phyloP scores from a whole-genome alignment of 2,329 filamentous ascomycete species.

The Bipolaris oryzae region DNA sequence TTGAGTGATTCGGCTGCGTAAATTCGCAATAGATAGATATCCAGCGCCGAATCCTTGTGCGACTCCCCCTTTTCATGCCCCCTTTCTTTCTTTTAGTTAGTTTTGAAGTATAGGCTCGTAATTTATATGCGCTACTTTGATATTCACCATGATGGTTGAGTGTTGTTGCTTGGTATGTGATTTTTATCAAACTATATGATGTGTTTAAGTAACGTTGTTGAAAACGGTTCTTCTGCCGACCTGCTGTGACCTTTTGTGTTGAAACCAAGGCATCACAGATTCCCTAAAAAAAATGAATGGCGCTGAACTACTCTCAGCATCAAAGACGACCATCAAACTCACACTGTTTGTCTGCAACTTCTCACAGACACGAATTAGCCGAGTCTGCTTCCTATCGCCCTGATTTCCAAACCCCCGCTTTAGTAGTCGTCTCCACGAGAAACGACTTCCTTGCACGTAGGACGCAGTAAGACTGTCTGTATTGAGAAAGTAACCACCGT shows the following conservation, averaged over 20 bases:
- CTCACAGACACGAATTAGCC: background rate
- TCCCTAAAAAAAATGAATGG: background rate
- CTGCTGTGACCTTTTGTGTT: background rate
- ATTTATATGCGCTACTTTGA: background rate
- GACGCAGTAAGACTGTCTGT: constrained; percentile 41
- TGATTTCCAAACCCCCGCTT: constrained; percentile 4
- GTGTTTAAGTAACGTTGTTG: background rate
- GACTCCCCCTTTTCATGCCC: background rate
- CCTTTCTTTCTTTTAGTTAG: background rate
- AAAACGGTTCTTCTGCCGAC: background rate
- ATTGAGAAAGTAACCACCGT: constrained; percentile 8
- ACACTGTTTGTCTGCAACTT: background rate
- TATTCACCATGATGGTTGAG: background rate
- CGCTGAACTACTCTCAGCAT: background rate
- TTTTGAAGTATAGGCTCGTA: background rate
- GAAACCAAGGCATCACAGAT: background rate
- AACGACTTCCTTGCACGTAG: constrained; percentile 78
- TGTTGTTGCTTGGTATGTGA: background rate
- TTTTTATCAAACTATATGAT: background rate
- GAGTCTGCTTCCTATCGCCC: background rate
- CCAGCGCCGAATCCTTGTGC: background rate
- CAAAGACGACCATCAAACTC: background rate
- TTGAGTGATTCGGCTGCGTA: background rate
- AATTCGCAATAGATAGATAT: constrained; percentile 6
- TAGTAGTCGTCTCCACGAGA: constrained; percentile 85